These are phyloP conservation scores for Backusella westeae DNA, from an alignment of 192 early-diverging fungal species.

Conservation along the genomic window DNA sequence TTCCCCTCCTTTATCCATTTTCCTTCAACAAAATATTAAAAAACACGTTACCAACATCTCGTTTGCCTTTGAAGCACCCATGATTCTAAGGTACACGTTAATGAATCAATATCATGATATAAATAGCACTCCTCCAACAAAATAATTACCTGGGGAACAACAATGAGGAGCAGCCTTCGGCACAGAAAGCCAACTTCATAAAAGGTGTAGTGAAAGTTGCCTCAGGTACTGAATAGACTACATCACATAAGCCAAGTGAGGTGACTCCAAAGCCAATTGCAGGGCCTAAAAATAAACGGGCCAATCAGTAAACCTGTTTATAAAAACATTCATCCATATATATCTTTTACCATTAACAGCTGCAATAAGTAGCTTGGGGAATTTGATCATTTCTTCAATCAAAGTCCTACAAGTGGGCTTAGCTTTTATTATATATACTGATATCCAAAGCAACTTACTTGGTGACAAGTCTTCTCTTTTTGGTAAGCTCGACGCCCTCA, in stretches of 20 bases:
- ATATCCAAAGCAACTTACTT: constrained; percentile 16
- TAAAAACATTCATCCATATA: constrained; percentile 26
- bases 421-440: background rate
- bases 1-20: background rate
- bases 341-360: constrained; percentile 59
- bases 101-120: background rate
- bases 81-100: constrained; percentile 38
- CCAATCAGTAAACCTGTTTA: constrained; percentile 58
- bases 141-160: constrained; percentile 47
- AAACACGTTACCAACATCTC: constrained; percentile 39
- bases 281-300: constrained; percentile 55
- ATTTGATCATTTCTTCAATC: constrained; percentile 47
- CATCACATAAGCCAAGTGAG: constrained; percentile 63
- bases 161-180: constrained; percentile 69
- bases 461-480: background rate
- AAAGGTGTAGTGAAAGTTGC: constrained; percentile 72
- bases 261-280: constrained; percentile 71
- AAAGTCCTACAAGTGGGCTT: constrained; percentile 3
- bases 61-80: constrained; percentile 64
- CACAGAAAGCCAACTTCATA: constrained; percentile 68
- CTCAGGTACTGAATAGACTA: constrained; percentile 59
- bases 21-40: background rate
- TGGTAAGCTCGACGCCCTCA: background rate
- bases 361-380: constrained; percentile 68
- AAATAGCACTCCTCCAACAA: background rate